These are phyloP conservation scores for Sphagnum tenellum DNA, from an alignment of 225 moss, liverwort and hornwort species.

Conservation along the genomic window DNA sequence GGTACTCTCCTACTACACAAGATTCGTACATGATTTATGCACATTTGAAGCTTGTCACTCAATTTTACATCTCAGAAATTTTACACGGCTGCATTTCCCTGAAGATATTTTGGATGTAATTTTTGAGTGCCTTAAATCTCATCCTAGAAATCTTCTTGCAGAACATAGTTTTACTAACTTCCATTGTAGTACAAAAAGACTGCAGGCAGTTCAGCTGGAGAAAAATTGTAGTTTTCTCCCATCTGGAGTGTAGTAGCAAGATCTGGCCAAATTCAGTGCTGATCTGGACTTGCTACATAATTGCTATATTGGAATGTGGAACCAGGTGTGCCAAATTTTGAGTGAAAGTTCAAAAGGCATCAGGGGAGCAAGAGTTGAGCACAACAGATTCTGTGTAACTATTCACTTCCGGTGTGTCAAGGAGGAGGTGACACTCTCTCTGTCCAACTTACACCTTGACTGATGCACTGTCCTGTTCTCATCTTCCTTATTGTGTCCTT, in stretches of 20 bases:
- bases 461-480: too few species aligned
- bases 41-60: background rate
- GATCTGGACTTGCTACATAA: background rate
- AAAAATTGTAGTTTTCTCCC: too few species aligned
- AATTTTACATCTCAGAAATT: background rate
- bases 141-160: background rate
- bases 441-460: too few species aligned
- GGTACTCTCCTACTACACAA: slow-evolving; percentile 20
- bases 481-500: too few species aligned
- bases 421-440: slow-evolving; percentile 53
- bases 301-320: background rate
- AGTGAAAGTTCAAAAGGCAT: slow-evolving; percentile 43
- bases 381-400: slow-evolving; percentile 85
- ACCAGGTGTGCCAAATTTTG: slow-evolving; percentile 63
- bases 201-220: too few species aligned
- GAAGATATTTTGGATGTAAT: background rate
- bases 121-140: slow-evolving; percentile 11
- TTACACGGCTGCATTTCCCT: background rate
- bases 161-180: background rate
- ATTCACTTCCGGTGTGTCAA: slow-evolving; percentile 90
- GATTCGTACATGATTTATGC: background rate
- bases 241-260: too few species aligned
- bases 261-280: too few species aligned
- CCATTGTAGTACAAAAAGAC: too few species aligned
- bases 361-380: slow-evolving; percentile 75